These are phyloP conservation scores for Colletotrichum cereale DNA, from an alignment of 2,329 filamentous ascomycete species.

Conservation along the genomic window DNA sequence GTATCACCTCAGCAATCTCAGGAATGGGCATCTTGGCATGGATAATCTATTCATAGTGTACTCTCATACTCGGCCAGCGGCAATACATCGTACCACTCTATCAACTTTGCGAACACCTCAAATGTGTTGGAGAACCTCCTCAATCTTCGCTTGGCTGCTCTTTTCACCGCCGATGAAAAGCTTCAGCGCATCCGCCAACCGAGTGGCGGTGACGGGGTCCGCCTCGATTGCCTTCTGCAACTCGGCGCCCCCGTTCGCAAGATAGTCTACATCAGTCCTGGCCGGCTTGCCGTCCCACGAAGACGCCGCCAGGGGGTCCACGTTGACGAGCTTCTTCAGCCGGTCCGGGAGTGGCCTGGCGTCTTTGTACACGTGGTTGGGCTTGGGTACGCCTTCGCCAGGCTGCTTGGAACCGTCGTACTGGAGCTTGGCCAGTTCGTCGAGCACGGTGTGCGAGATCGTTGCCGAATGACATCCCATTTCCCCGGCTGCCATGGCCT, in stretches of 20 bases:
- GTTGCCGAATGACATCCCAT: constrained; percentile 61
- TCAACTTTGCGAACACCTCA: neutral
- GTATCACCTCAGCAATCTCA: constrained; percentile 6
- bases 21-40: constrained; percentile 30
- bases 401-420: constrained; percentile 54
- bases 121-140: constrained; percentile 47
- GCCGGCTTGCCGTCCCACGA: constrained; percentile 55
- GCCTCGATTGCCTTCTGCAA: constrained; percentile 57
- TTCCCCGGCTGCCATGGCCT: constrained; percentile 60
- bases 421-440: constrained; percentile 53
- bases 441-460: constrained; percentile 55
- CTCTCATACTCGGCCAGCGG: neutral
- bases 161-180: constrained; percentile 56
- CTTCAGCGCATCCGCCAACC: constrained; percentile 54
- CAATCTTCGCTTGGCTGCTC: constrained; percentile 53
- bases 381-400: constrained; percentile 55
- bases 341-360: constrained; percentile 49
- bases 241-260: constrained; percentile 57
- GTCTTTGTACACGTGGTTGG: constrained; percentile 53
- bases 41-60: constrained; percentile 12
- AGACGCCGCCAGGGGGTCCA: constrained; percentile 55
- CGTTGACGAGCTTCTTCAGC: constrained; percentile 50
- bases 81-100: neutral
- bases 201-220: constrained; percentile 53
- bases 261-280: constrained; percentile 58